Evolutionary conservation across 805 yeast species (phyloP).

Genomic region (Saturnispora mendoncae): DNA sequence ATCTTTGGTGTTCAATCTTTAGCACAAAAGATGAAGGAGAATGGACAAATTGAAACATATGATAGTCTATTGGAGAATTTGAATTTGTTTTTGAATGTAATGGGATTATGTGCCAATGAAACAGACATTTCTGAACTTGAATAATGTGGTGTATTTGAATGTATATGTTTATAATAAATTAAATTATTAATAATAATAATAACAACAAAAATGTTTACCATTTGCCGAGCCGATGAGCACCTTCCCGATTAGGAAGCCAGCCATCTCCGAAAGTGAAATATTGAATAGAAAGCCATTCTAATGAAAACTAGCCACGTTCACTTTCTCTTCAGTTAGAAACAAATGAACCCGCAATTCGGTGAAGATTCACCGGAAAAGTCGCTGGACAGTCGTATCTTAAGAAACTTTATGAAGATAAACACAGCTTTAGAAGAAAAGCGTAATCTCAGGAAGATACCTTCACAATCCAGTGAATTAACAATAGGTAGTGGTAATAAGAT

Average conservation of each 20-base stretch:
- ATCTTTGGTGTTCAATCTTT: conserved; percentile 80
- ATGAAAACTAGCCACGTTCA: too few species aligned
- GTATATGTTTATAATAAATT: too few species aligned
- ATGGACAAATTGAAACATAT: conserved; percentile 38
- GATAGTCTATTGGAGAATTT: conserved; percentile 58
- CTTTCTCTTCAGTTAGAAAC: too few species aligned
- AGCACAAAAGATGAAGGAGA: conserved; percentile 43
- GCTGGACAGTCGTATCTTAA: neutral
- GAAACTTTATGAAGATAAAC: conserved; percentile 1
- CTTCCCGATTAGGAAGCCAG: conserved; percentile 1
- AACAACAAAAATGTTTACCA: too few species aligned
- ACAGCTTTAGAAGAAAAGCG: conserved; percentile 1
- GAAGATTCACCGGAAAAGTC: neutral
- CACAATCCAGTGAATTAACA: conserved; percentile 1
- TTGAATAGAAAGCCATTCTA: too few species aligned
- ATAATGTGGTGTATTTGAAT: too few species aligned
- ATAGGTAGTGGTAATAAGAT: neutral
- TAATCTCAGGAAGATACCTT: neutral
- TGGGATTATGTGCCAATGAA: conserved; percentile 91
- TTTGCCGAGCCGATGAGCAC: conserved; percentile 2
- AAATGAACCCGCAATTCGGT: too few species aligned
- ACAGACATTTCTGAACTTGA: conserved; percentile 73
- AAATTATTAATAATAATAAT: too few species aligned
- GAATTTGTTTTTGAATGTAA: conserved; percentile 87
- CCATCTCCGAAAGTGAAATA: neutral